Evolutionary conservation across 148 eudicot genomes (phyloP), one percentile per base, ranked within the genome.

Genomic region (Rhododendron griersonianum): DNA sequence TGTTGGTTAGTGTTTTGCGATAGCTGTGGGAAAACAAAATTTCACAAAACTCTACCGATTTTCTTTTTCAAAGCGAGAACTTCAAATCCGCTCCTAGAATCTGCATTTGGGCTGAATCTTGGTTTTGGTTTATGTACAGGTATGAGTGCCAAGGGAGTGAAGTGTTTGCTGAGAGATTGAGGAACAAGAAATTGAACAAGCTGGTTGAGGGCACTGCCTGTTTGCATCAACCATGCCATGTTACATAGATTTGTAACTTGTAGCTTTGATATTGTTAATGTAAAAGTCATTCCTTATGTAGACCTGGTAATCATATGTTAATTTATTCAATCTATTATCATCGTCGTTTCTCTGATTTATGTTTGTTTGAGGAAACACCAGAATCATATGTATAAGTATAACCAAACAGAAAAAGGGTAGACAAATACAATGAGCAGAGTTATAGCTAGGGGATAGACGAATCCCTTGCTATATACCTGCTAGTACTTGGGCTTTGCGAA

Each of bases 151-250:
- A 88, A 80, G 92, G 88, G 50, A 83, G 83, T 79, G 88, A 91
- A 76, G 87, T 84, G 25, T 78, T 82, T 67, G 89, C 83, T 18
- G 90, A 86, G 67, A 89, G 90, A 83, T 84, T 91, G 45, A 89
- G 87, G 80, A 91, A 77, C 89, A 88, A 85, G 80, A 91, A 91
- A 75, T 69, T 91, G 39, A 82, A 81, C 89, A 89, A 89, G 85
- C 87, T 91, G 78, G 86, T 90, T 78, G 87, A 84, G 48, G 85
- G 86, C 82, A 76, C 86, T 39, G 89, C 82, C 80, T 89, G 55
- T 86, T 87, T 84, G 76, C 25, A 39, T 55, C 61, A 80, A 39
- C 51, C 61, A 9, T 77, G 80, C 50, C 80, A 23, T 78, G 51
- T 44, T 9, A 45, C 51, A 21, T 3, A 25, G 14, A 77, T 45